phyloP scores from a whole-genome alignment of 106 monocot species.

The Ottelia alismoides region DNA sequence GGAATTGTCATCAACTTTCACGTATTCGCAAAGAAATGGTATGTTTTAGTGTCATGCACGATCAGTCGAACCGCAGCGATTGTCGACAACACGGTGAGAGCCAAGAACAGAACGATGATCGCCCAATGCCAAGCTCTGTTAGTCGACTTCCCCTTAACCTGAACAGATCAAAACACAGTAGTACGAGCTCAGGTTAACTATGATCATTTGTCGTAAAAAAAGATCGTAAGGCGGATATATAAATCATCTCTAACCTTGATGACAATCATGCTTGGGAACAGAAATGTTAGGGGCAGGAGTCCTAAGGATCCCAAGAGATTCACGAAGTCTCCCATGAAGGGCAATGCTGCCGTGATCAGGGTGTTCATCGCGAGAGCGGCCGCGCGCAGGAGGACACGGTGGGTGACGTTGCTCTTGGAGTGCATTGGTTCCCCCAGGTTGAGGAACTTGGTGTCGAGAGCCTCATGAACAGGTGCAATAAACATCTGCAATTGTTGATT shows the following conservation, averaged over 20 bases:
- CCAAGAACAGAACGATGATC: constrained; percentile 24
- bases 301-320: constrained; percentile 54
- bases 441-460: constrained; percentile 43
- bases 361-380: constrained; percentile 24
- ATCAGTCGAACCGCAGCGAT: constrained; percentile 35
- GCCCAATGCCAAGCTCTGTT: constrained; percentile 37
- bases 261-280: constrained; percentile 60
- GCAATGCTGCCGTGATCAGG: constrained; percentile 37
- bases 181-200: background rate
- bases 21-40: constrained; percentile 47
- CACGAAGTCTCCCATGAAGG: constrained; percentile 59
- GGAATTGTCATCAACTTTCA: too few relatives aligned
- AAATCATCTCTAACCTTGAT: constrained; percentile 48
- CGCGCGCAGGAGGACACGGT: constrained; percentile 21
- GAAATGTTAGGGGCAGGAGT: constrained; percentile 37
- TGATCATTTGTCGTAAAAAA: background rate
- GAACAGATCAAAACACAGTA: background rate
- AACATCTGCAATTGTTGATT: constrained; percentile 32
- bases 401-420: constrained; percentile 24
- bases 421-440: constrained; percentile 28
- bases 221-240: background rate
- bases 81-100: constrained; percentile 33
- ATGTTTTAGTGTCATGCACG: constrained; percentile 23
- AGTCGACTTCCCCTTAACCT: constrained; percentile 31
- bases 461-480: constrained; percentile 45